Base-by-base conservation (phyloP, 345 rosid genomes). In the Rubroshorea leprosula region DNA sequence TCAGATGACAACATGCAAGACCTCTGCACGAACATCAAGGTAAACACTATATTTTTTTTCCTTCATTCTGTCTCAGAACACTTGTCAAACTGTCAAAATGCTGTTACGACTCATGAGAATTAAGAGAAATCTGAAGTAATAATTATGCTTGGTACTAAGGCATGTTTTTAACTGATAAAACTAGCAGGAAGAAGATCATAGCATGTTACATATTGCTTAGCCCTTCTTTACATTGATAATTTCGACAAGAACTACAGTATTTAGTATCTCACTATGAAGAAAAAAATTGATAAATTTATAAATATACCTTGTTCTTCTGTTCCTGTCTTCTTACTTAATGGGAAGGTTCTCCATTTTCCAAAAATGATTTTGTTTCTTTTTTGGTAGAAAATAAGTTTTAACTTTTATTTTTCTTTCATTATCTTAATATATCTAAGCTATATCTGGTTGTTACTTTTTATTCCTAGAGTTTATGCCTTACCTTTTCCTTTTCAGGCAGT, bases 1-100 rank as follows among this genome's bases (percentile, higher is more conserved):
- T 65, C 76, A 47, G 83, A 74, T 57, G 69, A 79, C 75, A 68
- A 81, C 74, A 84, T 86, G 96, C 85, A 83, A 76, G 89, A 91
- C 61, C 74, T 88, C 29, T 82, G 87, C 57, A 66, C 71, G 61
- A 60, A 81, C 72, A 78, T 88, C 47, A 88, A 84, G 88, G 98
- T 87, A 35, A 61, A 83, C 54, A 54, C 49, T 58, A 38, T 9
- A 5, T 46, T 8, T 21, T 10, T 1, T n/a, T n/a, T n/a, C n/a
- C 59, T 16, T 15, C 8, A n/a, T n/a, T n/a, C n/a, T n/a, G n/a
- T n/a, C 16, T n/a, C n/a, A n/a, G n/a, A n/a, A 5, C n/a, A 22
- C n/a, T 54, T 29, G 11, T 9, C 23, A 7, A 15, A 2, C 5
- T 35, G 12, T 35, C 12, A 8, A 6, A 3, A 35, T n/a, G n/a